Evolutionary conservation across 139 green algal genomes (phyloP).

Genomic region (Tetradesmus lagerheimii): DNA sequence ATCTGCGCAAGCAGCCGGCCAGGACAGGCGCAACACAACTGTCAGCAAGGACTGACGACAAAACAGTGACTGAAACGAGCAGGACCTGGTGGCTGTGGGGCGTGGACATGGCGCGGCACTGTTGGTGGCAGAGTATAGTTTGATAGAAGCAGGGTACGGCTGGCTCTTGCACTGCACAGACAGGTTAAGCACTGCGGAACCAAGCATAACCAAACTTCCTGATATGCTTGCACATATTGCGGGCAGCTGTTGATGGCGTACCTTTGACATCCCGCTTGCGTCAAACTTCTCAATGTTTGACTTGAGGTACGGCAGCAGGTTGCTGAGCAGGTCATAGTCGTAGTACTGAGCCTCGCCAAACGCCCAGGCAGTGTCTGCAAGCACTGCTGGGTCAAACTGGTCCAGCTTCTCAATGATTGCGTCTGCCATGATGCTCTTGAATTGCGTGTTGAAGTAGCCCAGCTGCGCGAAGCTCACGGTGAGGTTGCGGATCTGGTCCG

Average conservation of each 20-base stretch:
- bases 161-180: too few relatives aligned
- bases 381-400: slow-evolving; percentile 33
- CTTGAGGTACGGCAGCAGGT: slow-evolving; percentile 37
- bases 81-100: too few relatives aligned
- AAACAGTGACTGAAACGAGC: too few relatives aligned
- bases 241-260: not conserved
- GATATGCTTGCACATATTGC: not conserved
- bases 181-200: too few relatives aligned
- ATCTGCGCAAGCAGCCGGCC: slow-evolving; percentile 8
- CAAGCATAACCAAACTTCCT: too few relatives aligned
- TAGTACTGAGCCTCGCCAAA: slow-evolving; percentile 42
- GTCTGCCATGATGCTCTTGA: slow-evolving; percentile 50
- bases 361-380: slow-evolving; percentile 42
- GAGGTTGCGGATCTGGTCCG: slow-evolving; percentile 50
- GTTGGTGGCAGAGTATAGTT: too few relatives aligned
- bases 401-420: slow-evolving; percentile 36
- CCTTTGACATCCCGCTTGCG: slow-evolving; percentile 41
- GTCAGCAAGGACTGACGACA: too few relatives aligned
- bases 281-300: slow-evolving; percentile 37
- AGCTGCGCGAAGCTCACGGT: slow-evolving; percentile 37
- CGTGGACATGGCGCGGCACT: too few relatives aligned
- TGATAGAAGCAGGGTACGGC: too few relatives aligned
- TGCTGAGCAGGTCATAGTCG: slow-evolving; percentile 33
- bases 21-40: not conserved
- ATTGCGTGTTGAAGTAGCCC: slow-evolving; percentile 43